Percentiles rank a stretch among this genome's conserved stretches.
Evolutionary conservation across 2,329 filamentous ascomycete species (phyloP).

Genomic region (Calonectria multiphialidica): DNA sequence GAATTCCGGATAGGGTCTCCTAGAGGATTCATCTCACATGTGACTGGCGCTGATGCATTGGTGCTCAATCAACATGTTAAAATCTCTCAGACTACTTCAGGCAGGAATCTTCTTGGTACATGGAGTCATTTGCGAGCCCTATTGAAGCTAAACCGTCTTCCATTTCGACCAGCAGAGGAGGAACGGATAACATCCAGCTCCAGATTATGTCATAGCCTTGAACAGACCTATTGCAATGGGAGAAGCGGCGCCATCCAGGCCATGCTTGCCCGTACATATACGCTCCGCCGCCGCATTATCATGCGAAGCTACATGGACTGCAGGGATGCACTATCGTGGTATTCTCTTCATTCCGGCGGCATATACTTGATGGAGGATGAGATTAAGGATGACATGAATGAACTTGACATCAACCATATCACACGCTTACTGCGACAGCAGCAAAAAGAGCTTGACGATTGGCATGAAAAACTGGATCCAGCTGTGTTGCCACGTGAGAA

Average conservation of each 20-base stretch:
- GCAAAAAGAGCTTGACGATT: slow-evolving; percentile 3
- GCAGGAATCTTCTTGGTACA: neutral
- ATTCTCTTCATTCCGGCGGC: neutral
- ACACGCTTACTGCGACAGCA: neutral
- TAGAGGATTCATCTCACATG: neutral
- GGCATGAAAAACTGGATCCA: neutral
- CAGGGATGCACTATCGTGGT: neutral
- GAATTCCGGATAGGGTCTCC: neutral
- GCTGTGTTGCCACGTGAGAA: neutral
- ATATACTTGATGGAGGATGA: neutral
- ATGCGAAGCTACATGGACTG: neutral
- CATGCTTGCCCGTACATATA: neutral
- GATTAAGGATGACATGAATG: neutral
- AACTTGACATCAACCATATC: neutral
- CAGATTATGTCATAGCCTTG: neutral
- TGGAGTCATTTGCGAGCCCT: neutral
- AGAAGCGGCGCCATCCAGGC: neutral
- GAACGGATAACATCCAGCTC: neutral
- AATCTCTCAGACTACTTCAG: neutral
- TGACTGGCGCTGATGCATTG: neutral
- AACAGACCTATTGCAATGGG: neutral
- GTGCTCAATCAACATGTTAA: neutral
- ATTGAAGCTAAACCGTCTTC: neutral
- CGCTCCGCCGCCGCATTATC: neutral
- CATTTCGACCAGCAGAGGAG: neutral